Percentiles rank a stretch among this genome's conserved stretches.
phyloP scores from a whole-genome alignment of 805 yeast species.

The Barnettozyma siamensis region DNA sequence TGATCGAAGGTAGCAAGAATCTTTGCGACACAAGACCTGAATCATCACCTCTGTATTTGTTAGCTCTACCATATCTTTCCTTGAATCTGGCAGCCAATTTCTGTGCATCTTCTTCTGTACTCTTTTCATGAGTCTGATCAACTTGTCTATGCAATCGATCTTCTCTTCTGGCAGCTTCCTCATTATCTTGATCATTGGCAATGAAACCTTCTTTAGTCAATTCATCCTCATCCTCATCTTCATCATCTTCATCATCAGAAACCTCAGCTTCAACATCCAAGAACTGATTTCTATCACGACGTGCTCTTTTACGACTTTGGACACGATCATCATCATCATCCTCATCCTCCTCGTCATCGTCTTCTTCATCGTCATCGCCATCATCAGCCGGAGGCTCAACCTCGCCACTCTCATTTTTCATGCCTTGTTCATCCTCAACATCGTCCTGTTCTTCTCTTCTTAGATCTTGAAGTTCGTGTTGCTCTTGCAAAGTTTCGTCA shows the following conservation, averaged over 20 bases:
- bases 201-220: constrained; percentile 77
- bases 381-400: constrained; percentile 11
- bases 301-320: constrained; percentile 39
- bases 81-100: constrained; percentile 85
- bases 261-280: constrained; percentile 98
- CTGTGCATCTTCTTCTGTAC: constrained; percentile 93
- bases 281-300: constrained; percentile 62
- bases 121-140: constrained; percentile 80
- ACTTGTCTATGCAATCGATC: constrained; percentile 88
- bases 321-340: constrained; percentile 47
- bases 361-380: constrained; percentile 29
- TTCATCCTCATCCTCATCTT: constrained; percentile 92
- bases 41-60: constrained; percentile 75
- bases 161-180: constrained; percentile 42
- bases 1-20: constrained; percentile 87
- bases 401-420: constrained; percentile 6
- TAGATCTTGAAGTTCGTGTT: constrained; percentile 20
- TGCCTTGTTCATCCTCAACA: constrained; percentile 13
- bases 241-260: constrained; percentile 95
- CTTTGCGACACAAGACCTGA: constrained; percentile 90
- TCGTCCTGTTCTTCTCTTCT: constrained; percentile 23
- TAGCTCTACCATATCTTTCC: constrained; percentile 85
- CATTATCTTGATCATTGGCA: constrained; percentile 66
- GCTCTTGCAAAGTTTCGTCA: constrained; percentile 20
- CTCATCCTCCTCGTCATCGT: constrained; percentile 39